Conservation (phyloP, 768 basidiomycete species). For the Collybiopsis luxurians region DNA sequence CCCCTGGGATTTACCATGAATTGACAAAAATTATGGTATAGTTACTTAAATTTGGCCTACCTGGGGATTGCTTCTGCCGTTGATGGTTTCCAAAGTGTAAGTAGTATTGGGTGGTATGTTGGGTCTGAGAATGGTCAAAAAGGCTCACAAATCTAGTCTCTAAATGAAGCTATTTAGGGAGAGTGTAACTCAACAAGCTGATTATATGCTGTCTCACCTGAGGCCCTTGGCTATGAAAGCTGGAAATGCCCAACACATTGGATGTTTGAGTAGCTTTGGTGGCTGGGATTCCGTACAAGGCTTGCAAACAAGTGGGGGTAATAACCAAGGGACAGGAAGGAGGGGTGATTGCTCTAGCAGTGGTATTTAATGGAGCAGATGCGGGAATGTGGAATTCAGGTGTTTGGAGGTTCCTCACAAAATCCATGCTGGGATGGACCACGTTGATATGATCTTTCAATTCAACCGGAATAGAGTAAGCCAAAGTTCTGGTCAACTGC, state of each 20-base stretch:
- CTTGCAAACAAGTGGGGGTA: slow-evolving; percentile 32
- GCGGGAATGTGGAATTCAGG: slow-evolving; percentile 16
- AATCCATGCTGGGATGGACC: slow-evolving; percentile 28
- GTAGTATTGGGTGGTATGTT: slow-evolving; percentile 30
- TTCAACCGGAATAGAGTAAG: slow-evolving; percentile 22
- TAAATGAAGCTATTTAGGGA: not conserved
- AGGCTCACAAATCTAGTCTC: slow-evolving; percentile 22
- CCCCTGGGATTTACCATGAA: slow-evolving; percentile 23
- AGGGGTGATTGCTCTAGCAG: slow-evolving; percentile 17
- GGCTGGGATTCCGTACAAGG: slow-evolving; percentile 31
- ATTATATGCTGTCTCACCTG: slow-evolving; percentile 12
- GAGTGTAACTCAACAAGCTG: not conserved
- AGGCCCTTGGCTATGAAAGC: slow-evolving; percentile 30
- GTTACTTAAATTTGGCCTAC: too few species aligned
- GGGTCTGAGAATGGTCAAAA: slow-evolving; percentile 23
- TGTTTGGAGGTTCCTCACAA: slow-evolving; percentile 10
- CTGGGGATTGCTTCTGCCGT: slow-evolving; percentile 23
- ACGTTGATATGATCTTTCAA: slow-evolving; percentile 22
- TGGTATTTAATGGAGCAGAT: slow-evolving; percentile 8
- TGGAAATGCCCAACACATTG: slow-evolving; percentile 28
- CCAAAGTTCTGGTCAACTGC: slow-evolving; percentile 22
- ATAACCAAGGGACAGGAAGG: slow-evolving; percentile 22
- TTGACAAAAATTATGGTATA: too few species aligned
- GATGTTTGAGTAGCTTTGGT: slow-evolving; percentile 24
- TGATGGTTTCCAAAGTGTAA: slow-evolving; percentile 31